Evolutionary conservation across 805 yeast genomes (phyloP).

Genomic region (Lachancea kluyveri): DNA sequence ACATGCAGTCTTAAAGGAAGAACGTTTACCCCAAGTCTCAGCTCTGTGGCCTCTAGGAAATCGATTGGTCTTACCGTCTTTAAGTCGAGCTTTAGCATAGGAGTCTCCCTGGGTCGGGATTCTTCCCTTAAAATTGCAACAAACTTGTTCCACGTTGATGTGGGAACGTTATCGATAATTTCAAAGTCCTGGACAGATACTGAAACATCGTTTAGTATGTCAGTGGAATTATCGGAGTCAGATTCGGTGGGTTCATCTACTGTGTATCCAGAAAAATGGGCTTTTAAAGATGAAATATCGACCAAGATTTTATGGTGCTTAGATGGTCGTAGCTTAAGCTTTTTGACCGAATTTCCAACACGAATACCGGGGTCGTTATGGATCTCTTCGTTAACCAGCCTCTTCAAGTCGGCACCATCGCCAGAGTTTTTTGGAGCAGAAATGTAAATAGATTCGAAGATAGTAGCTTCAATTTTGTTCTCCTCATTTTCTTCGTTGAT

Average conservation of each 20-base stretch:
- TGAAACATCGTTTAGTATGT: constrained; percentile 42
- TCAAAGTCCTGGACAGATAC: constrained; percentile 49
- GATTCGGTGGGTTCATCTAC: constrained; percentile 40
- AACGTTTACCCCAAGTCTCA: constrained; percentile 43
- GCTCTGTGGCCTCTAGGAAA: constrained; percentile 61
- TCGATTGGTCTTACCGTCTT: constrained; percentile 61
- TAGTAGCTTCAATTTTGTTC: constrained; percentile 13
- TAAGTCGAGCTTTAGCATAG: constrained; percentile 51
- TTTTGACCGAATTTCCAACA: constrained; percentile 30
- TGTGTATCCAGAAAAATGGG: constrained; percentile 39
- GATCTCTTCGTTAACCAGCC: constrained; percentile 47
- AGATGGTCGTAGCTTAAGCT: constrained; percentile 61
- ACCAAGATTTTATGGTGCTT: constrained; percentile 50
- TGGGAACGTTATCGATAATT: constrained; percentile 69
- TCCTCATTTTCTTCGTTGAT: constrained; percentile 5
- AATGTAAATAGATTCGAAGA: constrained; percentile 73
- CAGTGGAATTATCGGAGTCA: constrained; percentile 32
- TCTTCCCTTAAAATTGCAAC: constrained; percentile 61
- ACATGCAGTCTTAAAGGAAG: constrained; percentile 78
- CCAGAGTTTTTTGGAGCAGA: constrained; percentile 42
- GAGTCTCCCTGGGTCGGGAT: constrained; percentile 56
- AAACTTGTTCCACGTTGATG: constrained; percentile 89
- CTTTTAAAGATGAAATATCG: constrained; percentile 48
- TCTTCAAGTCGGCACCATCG: constrained; percentile 41
- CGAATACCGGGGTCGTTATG: constrained; percentile 31